Base-by-base conservation (phyloP, 345 rosid genomes). In the Aurinia saxatilis region DNA sequence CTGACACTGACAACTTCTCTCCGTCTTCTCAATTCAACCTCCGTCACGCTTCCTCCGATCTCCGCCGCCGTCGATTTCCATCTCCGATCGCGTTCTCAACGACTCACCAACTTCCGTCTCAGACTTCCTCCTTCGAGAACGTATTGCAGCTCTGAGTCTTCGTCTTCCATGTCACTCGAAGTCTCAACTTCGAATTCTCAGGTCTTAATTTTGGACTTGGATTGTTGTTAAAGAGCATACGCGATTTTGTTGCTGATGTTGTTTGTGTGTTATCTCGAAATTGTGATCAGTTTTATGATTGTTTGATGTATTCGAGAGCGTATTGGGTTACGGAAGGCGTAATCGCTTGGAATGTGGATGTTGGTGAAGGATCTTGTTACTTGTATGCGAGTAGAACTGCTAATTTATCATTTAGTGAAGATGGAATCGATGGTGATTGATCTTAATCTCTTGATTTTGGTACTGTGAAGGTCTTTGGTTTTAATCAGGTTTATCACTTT, bases 261-360 rank as follows among this genome's bases (percentile, higher is more conserved):
- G 18, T 35, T 11, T 66, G 48, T 23, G 4, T 34, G 3, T 57
- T 10, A 49, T 15, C 31, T 57, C 53, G 34, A 29, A 68, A 63
- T 64, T 74, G 55, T 70, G 55, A 57, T 72, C 66, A 80, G 80
- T 63, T 81, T 73, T 84, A 75, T 70, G 81, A 77, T 69, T 51
- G 72, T 65, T 77, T 87, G 67, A 21, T 66, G 18, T 76, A 66
- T 64, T 85, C 95, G 4, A 82, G 80, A 68, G 96, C 90, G 12
- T 84, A 76, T 60, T 89, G 97, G 99, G 84, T 84, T 13, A 74
- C 76, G 25, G 39, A 79, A 74, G 63, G 71, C 37, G 49, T 84
- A 70, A 85, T 93, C 33, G 97, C 95, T 4, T 87, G 88, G 96
- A 80, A 87, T 82, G 91, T 80, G 62, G 91, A 81, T 65, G 63